Conservation (phyloP, 768 basidiomycete species). For the Pulveroboletus ravenelii region DNA sequence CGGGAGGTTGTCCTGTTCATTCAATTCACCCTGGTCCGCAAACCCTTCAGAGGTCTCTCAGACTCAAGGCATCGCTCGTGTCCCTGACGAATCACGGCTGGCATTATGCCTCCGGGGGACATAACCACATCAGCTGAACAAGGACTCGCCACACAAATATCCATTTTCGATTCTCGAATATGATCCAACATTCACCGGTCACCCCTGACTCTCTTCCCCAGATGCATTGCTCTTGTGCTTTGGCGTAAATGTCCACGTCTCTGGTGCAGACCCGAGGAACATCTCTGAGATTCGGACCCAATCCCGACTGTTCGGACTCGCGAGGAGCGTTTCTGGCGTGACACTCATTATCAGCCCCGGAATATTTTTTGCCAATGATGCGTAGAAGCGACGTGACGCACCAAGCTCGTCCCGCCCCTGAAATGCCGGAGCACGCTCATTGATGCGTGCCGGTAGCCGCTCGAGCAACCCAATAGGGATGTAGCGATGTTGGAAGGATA, state of each 20-base stretch:
- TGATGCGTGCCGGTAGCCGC: slow-evolving; percentile 70
- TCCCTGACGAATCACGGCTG: neutral
- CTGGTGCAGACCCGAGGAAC: slow-evolving; percentile 87
- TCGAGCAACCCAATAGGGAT: slow-evolving; percentile 92
- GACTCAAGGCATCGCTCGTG: no score
- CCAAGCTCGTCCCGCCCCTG: slow-evolving; percentile 85
- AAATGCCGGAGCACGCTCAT: slow-evolving; percentile 88
- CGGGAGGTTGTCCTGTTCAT: no score
- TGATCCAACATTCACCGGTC: neutral
- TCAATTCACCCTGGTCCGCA: no score
- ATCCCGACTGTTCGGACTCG: slow-evolving; percentile 72
- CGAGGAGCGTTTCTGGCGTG: slow-evolving; percentile 72
- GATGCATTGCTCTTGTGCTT: slow-evolving; percentile 93
- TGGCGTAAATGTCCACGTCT: slow-evolving; percentile 79
- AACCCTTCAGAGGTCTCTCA: no score
- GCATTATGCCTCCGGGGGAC: neutral
- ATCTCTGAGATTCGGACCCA: slow-evolving; percentile 95
- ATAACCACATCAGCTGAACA: neutral
- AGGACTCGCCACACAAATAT: neutral
- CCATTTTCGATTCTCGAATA: neutral
- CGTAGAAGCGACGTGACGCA: slow-evolving; percentile 33
- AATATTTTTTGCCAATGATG: neutral
- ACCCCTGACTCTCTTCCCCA: slow-evolving; percentile 61
- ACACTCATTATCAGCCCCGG: neutral
- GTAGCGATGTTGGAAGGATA: slow-evolving; percentile 96